Evolutionary conservation across 2,329 filamentous ascomycete genomes (phyloP).

Genomic region (Monilinia fructigena): DNA sequence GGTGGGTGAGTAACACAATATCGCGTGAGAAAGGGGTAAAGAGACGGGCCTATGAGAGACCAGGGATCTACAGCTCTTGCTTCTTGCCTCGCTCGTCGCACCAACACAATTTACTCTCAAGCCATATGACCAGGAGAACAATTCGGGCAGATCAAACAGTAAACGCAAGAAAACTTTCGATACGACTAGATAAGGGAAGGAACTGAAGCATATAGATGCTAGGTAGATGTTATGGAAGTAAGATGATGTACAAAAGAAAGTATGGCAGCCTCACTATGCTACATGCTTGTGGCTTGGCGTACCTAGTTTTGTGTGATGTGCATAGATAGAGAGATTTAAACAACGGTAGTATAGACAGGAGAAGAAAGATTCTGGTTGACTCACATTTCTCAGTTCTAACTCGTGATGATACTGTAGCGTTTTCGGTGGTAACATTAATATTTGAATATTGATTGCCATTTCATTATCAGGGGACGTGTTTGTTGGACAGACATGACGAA

Average conservation of each 20-base stretch:
- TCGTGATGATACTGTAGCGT: background rate
- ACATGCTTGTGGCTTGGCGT: conserved; percentile 7
- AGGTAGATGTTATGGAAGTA: background rate
- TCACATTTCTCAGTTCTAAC: background rate
- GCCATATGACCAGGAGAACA: background rate
- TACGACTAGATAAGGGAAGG: background rate
- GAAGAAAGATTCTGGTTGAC: background rate
- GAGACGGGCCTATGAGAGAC: background rate
- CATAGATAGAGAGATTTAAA: background rate
- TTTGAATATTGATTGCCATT: background rate
- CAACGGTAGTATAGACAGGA: background rate
- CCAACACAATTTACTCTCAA: background rate
- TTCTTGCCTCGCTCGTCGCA: background rate
- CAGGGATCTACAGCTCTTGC: conserved; percentile 1
- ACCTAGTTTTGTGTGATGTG: background rate
- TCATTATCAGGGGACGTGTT: conserved; percentile 8
- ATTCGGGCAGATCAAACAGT: background rate
- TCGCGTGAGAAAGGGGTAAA: conserved; percentile 8
- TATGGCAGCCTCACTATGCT: background rate
- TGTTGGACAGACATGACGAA: conserved; percentile 8
- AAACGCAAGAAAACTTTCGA: background rate
- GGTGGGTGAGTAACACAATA: background rate
- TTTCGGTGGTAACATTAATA: background rate
- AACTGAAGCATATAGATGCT: no score
- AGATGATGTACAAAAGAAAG: background rate